Evolutionary conservation across 2,329 filamentous ascomycete genomes (phyloP), one percentile per base, ranked within the genome.

Genomic region (Trichoderma brevicompactum): DNA sequence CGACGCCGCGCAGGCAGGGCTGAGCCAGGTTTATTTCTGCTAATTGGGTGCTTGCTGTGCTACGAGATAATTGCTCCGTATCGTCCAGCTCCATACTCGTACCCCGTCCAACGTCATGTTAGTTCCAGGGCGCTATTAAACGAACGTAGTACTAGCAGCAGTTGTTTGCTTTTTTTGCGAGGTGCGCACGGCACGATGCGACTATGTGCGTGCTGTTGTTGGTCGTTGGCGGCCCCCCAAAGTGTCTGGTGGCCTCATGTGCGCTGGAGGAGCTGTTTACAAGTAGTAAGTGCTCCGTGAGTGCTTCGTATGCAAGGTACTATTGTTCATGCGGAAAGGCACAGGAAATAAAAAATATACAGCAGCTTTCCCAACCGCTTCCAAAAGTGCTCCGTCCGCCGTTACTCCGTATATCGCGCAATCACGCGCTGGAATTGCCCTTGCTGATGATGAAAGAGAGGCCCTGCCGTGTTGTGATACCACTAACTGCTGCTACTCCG

Each of bases 1-100:
- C 9, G 17, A 49, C n/a, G 55, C 23, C 44, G 36, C n/a, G 34
- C 19, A 41, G 58, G 54, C 64, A 67, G 56, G 64, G 64, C 60
- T 63, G 60, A 62, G 44, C 56, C 56, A 38, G 43, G 44, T 49
- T 38, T 28, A 48, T 58, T 44, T 43, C 38, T 48, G 19, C 8
- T 41, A 43, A 32, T 36, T 54, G 50, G 36, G 10, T 12, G 40
- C 23, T 34, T 34, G 50, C 32, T 2, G 2, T 28, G 23, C 23
- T 58, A 41, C 54, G 40, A 58, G 28, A 44, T 54, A 40, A 40
- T 40, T 44, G n/a, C 53, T 56, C 53, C 40, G 54, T 56, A 34
- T 55, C 52, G 52, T n/a, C 38, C 36, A 54, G 52, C 52, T 55
- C 52, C 52, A 55, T 55, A 19, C 38, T 36, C 52, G 41, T 55